Evolutionary conservation across 768 basidiomycete species (phyloP).

Genomic region (Lactarius sanguifluus): DNA sequence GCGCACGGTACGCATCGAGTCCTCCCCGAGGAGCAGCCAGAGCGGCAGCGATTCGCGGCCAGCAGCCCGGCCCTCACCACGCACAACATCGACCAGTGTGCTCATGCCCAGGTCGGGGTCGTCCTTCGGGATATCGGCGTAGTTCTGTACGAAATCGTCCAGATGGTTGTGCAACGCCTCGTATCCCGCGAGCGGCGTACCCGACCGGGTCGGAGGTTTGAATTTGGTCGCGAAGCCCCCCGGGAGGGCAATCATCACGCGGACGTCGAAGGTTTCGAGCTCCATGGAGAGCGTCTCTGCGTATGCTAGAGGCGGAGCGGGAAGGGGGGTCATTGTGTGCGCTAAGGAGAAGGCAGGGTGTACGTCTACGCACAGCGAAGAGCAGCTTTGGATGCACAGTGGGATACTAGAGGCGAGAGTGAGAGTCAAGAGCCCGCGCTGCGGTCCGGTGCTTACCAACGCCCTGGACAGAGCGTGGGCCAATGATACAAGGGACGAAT

Average conservation of each 20-base stretch:
- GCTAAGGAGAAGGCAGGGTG: no score
- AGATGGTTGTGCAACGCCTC: constrained; percentile 21
- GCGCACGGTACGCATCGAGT: constrained; percentile 31
- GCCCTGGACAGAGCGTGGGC: neutral
- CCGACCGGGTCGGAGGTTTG: neutral
- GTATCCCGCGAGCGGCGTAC: constrained; percentile 29
- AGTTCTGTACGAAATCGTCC: neutral
- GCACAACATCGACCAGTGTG: constrained; percentile 34
- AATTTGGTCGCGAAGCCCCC: constrained; percentile 32
- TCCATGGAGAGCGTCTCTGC: constrained; percentile 34
- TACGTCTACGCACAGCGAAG: constrained; percentile 26
- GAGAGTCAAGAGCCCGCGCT: no score
- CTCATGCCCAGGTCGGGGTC: constrained; percentile 35
- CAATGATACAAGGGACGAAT: neutral
- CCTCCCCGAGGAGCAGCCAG: constrained; percentile 34
- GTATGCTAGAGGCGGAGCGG: constrained; percentile 25
- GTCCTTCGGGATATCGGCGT: constrained; percentile 21
- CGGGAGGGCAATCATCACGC: constrained; percentile 33
- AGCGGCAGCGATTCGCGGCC: constrained; percentile 29
- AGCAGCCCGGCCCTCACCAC: constrained; percentile 32
- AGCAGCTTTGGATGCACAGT: constrained; percentile 34
- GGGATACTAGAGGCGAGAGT: constrained; percentile 24
- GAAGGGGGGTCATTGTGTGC: neutral
- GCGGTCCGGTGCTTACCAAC: neutral
- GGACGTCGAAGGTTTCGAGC: constrained; percentile 34